Conservation (phyloP, 106 monocot species). For the Dendrobium huoshanense region DNA sequence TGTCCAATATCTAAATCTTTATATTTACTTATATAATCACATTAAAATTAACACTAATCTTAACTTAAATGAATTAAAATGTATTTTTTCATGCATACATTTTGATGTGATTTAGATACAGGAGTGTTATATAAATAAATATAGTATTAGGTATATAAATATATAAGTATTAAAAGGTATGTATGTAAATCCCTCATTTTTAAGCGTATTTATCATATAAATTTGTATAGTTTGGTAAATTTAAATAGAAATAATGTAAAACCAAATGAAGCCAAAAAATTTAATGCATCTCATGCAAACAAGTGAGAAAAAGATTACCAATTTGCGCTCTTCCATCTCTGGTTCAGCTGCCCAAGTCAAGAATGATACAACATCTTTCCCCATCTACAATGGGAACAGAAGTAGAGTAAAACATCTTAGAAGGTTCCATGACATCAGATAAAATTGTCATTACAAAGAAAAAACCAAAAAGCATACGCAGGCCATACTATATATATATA, state of each 20-base stretch:
- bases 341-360: constrained; percentile 93
- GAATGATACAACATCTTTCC: constrained; percentile 94
- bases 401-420: neutral
- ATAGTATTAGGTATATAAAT: too few species aligned
- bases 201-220: too few species aligned
- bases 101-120: too few species aligned
- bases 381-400: constrained; percentile 47
- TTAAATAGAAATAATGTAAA: neutral
- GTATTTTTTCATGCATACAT: too few species aligned
- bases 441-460: neutral
- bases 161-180: neutral
- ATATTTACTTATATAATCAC: too few species aligned
- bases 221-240: too few species aligned
- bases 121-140: too few species aligned
- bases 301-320: constrained; percentile 30
- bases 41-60: too few species aligned
- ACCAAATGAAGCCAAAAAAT: neutral
- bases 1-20: too few species aligned
- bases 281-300: neutral
- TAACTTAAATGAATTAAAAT: too few species aligned
- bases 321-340: constrained; percentile 91
- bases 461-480: neutral
- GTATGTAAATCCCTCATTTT: too few species aligned
- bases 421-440: neutral
- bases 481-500: neutral